Conservation (phyloP, 2,329 filamentous ascomycete species). For the Verticillium klebahnii region DNA sequence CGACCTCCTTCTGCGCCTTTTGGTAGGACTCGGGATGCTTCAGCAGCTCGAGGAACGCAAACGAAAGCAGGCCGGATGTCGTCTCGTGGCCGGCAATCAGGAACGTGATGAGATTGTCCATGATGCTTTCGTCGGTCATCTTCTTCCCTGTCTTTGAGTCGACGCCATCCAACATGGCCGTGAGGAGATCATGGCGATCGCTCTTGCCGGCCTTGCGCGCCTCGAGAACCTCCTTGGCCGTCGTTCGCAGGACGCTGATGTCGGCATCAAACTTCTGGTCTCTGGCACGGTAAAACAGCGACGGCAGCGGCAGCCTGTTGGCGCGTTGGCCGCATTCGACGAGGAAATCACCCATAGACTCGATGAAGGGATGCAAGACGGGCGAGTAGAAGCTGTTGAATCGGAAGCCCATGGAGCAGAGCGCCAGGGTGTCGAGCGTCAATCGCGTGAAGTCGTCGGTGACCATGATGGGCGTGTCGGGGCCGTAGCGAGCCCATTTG, state of each 20-base stretch:
- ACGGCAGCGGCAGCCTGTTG: conserved; percentile 39
- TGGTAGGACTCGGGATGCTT: conserved; percentile 56
- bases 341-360: conserved; percentile 58
- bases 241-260: conserved; percentile 45
- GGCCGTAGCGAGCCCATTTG: conserved; percentile 46
- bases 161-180: conserved; percentile 58
- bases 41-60: conserved; percentile 60
- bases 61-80: conserved; percentile 62
- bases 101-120: conserved; percentile 66
- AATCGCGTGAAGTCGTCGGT: conserved; percentile 58
- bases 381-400: conserved; percentile 57
- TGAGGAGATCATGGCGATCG: conserved; percentile 57
- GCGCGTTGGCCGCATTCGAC: conserved; percentile 46
- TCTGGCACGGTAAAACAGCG: conserved; percentile 37
- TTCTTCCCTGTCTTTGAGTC: conserved; percentile 60
- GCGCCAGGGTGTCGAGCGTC: conserved; percentile 57
- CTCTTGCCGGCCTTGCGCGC: conserved; percentile 48
- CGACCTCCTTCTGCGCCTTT: conserved; percentile 64
- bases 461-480: conserved; percentile 41
- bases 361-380: conserved; percentile 25
- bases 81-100: conserved; percentile 68
- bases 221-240: conserved; percentile 55
- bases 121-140: conserved; percentile 54
- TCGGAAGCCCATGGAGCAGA: conserved; percentile 53
- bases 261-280: conserved; percentile 43